Evolutionary conservation across 768 basidiomycete species (phyloP).

Genomic region (Cyathus striatus): DNA sequence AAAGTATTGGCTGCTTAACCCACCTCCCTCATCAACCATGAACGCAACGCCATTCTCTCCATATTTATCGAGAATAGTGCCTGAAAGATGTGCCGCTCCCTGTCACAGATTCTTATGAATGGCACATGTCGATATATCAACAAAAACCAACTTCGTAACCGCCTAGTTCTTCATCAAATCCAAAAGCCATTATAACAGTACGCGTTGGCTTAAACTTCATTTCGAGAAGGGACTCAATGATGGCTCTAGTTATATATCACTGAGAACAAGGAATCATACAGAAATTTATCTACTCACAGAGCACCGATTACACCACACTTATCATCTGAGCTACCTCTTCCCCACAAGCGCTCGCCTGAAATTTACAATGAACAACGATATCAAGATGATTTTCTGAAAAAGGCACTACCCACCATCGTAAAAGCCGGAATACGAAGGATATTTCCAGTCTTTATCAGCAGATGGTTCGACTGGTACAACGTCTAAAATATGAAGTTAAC

Average conservation of each 20-base stretch:
- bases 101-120: background rate
- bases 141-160: background rate
- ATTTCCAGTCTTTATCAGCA: conserved; percentile 44
- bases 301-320: conserved; percentile 28
- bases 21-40: conserved; percentile 2
- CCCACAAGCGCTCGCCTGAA: conserved; percentile 38
- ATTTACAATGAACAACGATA: background rate
- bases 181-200: background rate
- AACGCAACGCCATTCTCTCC: conserved; percentile 2
- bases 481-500: conserved; percentile 27
- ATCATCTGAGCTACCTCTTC: conserved; percentile 45
- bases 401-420: conserved; percentile 42
- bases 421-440: conserved; percentile 56
- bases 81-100: background rate
- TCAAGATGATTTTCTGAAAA: background rate
- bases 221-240: conserved; percentile 9
- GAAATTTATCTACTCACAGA: conserved; percentile 13
- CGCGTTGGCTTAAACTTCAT: conserved; percentile 1
- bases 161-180: conserved; percentile 3
- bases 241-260: conserved; percentile 5
- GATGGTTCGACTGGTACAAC: conserved; percentile 56
- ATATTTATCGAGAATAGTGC: background rate
- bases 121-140: background rate
- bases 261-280: background rate
- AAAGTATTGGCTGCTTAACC: background rate